Evolutionary conservation across 2,329 filamentous ascomycete genomes (phyloP).

Genomic region (Diaporthe vaccinii): DNA sequence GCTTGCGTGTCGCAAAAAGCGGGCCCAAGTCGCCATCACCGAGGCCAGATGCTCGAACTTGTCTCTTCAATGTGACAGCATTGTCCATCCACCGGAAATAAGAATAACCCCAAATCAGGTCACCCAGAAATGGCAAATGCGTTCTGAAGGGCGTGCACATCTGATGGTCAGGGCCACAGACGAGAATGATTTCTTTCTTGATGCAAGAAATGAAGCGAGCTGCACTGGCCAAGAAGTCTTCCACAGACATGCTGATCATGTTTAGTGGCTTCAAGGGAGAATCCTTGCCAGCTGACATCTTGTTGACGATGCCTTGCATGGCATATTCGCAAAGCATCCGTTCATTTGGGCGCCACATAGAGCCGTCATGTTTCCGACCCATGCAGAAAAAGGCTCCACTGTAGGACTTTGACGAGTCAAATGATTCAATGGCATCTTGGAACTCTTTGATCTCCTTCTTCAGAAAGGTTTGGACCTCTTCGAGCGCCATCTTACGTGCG

Average conservation of each 20-base stretch:
- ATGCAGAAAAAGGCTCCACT: background rate
- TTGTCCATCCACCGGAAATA: no score
- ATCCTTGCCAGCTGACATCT: background rate
- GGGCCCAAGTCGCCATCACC: rapidly evolving
- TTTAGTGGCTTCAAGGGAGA: background rate
- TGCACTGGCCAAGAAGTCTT: background rate
- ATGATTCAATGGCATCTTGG: no score
- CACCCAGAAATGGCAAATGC: background rate
- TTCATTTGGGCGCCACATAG: background rate
- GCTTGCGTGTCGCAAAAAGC: background rate
- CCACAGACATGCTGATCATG: background rate
- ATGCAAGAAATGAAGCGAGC: background rate
- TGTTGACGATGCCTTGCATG: background rate
- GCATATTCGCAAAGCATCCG: background rate
- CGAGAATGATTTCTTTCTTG: background rate
- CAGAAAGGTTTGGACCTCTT: no score
- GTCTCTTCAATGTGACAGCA: background rate
- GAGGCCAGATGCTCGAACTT: background rate
- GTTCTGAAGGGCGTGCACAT: background rate
- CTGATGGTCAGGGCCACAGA: background rate
- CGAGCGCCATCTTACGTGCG: background rate
- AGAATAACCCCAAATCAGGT: background rate
- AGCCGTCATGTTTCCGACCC: no score
- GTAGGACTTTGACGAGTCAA: background rate
- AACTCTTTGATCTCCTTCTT: no score